Evolutionary conservation across 2,329 filamentous ascomycete species (phyloP).

Genomic region (Beauveria australis): DNA sequence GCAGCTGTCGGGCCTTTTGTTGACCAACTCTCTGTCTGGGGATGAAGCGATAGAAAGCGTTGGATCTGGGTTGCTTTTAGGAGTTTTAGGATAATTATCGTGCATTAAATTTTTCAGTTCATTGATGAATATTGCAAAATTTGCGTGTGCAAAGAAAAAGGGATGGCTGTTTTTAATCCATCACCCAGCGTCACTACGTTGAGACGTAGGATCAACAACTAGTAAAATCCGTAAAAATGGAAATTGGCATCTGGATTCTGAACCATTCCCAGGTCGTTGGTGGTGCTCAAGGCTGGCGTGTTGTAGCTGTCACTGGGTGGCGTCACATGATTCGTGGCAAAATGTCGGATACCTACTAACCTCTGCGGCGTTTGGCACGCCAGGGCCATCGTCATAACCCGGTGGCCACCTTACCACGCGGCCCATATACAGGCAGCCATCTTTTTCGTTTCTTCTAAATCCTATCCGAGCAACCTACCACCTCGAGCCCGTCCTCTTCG

Average conservation of each 20-base stretch:
- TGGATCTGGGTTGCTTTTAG: slow-evolving; percentile 4
- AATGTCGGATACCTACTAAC: slow-evolving; percentile 17
- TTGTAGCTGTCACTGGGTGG: slow-evolving; percentile 16
- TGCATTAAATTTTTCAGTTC: not conserved
- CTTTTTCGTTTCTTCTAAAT: not conserved
- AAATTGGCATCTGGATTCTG: not conserved
- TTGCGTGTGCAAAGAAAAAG: not conserved
- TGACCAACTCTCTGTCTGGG: not conserved
- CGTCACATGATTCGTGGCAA: slow-evolving; percentile 25
- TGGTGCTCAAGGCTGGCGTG: not conserved
- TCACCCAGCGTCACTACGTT: not conserved
- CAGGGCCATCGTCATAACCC: slow-evolving; percentile 22
- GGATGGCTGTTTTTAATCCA: not conserved
- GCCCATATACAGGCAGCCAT: slow-evolving; percentile 2
- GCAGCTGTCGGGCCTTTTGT: not conserved
- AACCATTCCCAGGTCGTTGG: not conserved
- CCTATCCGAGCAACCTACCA: not conserved
- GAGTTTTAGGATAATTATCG: slow-evolving; percentile 5
- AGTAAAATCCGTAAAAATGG: not conserved
- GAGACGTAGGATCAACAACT: no score
- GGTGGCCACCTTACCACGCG: slow-evolving; percentile 2
- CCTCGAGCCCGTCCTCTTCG: not conserved
- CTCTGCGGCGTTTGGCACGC: slow-evolving; percentile 8
- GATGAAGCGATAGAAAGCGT: slow-evolving; percentile 4
- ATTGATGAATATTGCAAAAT: not conserved